A percentile compares a stretch with the other conserved stretches of the same genome.
Conservation (phyloP, 2,329 filamentous ascomycete species). For the Intubia oerlemansii region DNA sequence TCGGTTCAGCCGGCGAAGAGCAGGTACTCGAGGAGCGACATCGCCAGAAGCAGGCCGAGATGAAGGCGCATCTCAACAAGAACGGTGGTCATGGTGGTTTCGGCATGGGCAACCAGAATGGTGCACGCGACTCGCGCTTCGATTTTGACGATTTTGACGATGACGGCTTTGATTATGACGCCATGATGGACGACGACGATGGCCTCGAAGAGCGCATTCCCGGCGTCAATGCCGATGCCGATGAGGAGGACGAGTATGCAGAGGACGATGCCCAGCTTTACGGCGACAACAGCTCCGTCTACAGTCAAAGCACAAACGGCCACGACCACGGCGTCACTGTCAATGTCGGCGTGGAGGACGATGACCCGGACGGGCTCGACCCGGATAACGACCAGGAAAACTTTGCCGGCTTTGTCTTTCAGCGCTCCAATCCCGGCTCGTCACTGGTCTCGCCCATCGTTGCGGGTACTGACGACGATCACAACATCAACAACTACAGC, state of each 20-base stretch:
- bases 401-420: constrained; percentile 37
- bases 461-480: background rate
- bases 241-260: constrained; percentile 23
- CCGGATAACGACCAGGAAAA: constrained; percentile 37
- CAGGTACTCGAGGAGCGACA: constrained; percentile 54
- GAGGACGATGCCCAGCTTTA: too few relatives aligned
- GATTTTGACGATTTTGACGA: constrained; percentile 46
- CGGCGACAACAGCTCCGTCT: constrained; percentile 10
- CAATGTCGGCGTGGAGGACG: constrained; percentile 8
- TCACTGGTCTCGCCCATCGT: constrained; percentile 27
- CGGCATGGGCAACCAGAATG: too few relatives aligned
- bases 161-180: constrained; percentile 37
- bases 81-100: too few relatives aligned
- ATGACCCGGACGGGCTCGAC: constrained; percentile 16
- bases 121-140: constrained; percentile 26
- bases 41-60: constrained; percentile 42
- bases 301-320: too few relatives aligned
- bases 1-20: constrained; percentile 44
- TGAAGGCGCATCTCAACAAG: too few relatives aligned
- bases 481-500: background rate
- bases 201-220: constrained; percentile 47
- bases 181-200: constrained; percentile 44
- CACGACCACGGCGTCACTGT: constrained; percentile 29
- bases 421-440: constrained; percentile 29
- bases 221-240: constrained; percentile 21